Percentiles rank a stretch among this genome's conserved stretches.
Conservation (phyloP, 179 eudicot species). For the Dionaea muscipula region DNA sequence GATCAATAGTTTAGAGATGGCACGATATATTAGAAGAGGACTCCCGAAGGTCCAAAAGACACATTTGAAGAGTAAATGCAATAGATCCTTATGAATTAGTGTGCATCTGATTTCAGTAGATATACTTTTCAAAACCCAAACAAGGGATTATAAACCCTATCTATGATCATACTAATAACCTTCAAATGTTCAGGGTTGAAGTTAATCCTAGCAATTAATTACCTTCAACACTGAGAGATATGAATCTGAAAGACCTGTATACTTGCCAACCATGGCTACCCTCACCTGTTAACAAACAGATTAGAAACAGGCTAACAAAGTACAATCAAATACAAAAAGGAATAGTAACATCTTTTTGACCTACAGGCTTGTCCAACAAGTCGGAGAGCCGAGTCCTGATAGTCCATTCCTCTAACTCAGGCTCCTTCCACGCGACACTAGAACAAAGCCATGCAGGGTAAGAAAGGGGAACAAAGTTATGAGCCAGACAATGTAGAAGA, state of each 20-base stretch:
- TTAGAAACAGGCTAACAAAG: constrained; percentile 1
- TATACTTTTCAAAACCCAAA: no score
- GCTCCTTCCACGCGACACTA: constrained; percentile 42
- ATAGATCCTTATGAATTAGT: no score
- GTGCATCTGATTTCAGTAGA: no score
- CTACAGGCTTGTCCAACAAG: constrained; percentile 53
- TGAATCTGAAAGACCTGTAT: constrained; percentile 92
- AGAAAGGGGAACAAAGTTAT: constrained; percentile 1
- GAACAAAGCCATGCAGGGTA: background rate
- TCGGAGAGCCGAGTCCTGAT: constrained; percentile 59
- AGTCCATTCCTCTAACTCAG: constrained; percentile 74
- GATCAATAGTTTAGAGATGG: no score
- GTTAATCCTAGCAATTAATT: background rate
- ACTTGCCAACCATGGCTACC: constrained; percentile 97
- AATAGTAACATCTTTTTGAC: constrained; percentile 12
- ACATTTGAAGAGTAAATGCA: no score
- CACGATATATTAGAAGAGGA: no score
- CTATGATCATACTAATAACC: no score
- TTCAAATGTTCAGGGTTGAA: background rate
- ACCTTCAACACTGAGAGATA: constrained; percentile 95
- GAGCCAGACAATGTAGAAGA: background rate
- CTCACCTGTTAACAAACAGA: constrained; percentile 38
- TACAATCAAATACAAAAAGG: background rate
- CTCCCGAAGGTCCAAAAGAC: no score
- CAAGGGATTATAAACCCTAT: no score